A percentile compares a stretch with the other conserved stretches of the same genome.
Evolutionary conservation across 148 eudicot species (phyloP).

Genomic region (Rheum nobile): DNA sequence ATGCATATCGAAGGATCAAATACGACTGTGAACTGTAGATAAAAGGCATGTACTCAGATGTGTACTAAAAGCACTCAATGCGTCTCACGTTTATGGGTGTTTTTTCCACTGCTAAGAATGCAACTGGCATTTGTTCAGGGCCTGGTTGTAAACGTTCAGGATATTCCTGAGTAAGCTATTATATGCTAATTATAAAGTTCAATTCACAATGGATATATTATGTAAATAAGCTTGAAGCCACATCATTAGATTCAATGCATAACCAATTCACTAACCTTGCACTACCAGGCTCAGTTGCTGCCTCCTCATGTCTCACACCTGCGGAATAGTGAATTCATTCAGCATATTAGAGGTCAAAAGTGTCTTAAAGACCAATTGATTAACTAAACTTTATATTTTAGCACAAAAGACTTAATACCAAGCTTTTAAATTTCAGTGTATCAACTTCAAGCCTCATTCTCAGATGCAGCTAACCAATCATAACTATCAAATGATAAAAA

Average conservation of each 20-base stretch:
- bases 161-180: neutral
- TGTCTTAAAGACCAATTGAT: neutral
- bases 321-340: constrained; percentile 6
- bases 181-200: neutral
- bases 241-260: neutral
- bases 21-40: neutral
- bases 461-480: neutral
- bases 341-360: neutral
- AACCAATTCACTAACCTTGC: constrained; percentile 19
- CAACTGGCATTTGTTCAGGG: neutral
- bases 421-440: neutral
- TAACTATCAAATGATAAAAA: neutral
- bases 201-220: neutral
- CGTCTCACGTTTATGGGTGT: neutral
- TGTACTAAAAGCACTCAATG: neutral
- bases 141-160: neutral
- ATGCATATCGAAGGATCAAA: neutral
- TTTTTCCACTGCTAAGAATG: neutral
- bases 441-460: neutral
- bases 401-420: neutral
- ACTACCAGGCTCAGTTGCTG: constrained; percentile 21
- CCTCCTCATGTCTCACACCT: constrained; percentile 35
- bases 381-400: neutral
- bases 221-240: neutral
- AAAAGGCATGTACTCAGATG: neutral